Conservation (phyloP, 2,329 filamentous ascomycete genomes). For the Aspergillus pseudoviridinutans region DNA sequence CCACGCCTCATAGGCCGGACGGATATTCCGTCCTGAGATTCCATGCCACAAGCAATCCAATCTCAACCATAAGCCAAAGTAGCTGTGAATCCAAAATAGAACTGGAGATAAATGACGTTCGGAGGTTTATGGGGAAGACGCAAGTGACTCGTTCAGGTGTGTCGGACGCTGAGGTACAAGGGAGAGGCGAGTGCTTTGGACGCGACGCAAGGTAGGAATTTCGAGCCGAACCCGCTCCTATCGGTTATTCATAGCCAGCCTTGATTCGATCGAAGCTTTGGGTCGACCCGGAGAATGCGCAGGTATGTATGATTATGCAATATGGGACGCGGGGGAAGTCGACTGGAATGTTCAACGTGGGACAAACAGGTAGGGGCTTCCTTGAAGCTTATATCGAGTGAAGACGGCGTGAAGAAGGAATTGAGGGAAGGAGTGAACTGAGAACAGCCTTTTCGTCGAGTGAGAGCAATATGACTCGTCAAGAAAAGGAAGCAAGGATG, state of each 20-base stretch:
- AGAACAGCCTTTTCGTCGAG: conserved; percentile 1
- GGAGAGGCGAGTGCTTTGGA: background rate
- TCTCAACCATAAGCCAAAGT: conserved; percentile 28
- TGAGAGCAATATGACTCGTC: background rate
- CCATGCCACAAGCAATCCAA: conserved; percentile 33
- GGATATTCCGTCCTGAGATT: conserved; percentile 52
- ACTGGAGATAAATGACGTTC: background rate
- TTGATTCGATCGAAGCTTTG: conserved; percentile 13
- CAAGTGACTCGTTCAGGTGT: background rate
- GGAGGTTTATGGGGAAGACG: background rate
- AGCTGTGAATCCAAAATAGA: background rate
- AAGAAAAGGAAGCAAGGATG: conserved; percentile 14
- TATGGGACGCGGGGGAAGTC: conserved; percentile 20
- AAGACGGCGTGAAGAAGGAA: conserved; percentile 2
- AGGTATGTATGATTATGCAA: conserved; percentile 23
- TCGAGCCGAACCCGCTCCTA: conserved; percentile 5
- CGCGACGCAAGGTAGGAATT: conserved; percentile 13
- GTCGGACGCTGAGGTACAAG: conserved; percentile 7
- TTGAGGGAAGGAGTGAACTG: conserved; percentile 12
- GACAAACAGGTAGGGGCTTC: conserved; percentile 3
- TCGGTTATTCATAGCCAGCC: conserved; percentile 16
- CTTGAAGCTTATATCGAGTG: background rate
- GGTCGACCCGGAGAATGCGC: conserved; percentile 32
- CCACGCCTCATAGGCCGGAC: conserved; percentile 65
- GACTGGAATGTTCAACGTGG: conserved; percentile 27